These are phyloP conservation scores for Scedosporium dehoogii DNA, from an alignment of 2,329 filamentous ascomycete species.

Conservation along the genomic window DNA sequence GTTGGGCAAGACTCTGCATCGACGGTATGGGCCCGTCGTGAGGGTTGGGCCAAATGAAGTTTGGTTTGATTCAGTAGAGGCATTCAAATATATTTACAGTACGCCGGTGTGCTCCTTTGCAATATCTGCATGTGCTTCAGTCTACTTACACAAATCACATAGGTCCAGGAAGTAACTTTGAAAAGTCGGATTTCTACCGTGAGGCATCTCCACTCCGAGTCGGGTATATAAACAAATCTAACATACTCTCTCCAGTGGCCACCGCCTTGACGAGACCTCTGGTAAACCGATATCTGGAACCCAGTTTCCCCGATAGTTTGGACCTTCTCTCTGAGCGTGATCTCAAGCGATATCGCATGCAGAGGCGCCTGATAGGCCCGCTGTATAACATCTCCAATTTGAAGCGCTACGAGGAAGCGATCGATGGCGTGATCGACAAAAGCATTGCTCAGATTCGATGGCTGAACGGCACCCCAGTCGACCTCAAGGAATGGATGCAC, in stretches of 20 bases:
- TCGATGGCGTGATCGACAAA: conserved; percentile 29
- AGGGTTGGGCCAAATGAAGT: conserved; percentile 43
- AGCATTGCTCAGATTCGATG: conserved; percentile 24
- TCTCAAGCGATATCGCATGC: conserved; percentile 34
- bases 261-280: conserved; percentile 32
- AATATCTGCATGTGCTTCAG: too few species aligned
- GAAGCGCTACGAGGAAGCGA: conserved; percentile 26
- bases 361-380: conserved; percentile 38
- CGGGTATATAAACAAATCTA: neutral
- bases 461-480: conserved; percentile 28
- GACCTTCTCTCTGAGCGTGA: conserved; percentile 42
- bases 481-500: conserved; percentile 47
- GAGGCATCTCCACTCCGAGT: conserved; percentile 10
- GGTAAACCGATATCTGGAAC: conserved; percentile 26
- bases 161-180: conserved; percentile 37
- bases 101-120: conserved; percentile 8
- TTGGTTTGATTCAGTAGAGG: conserved; percentile 39
- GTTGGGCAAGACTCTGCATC: conserved; percentile 34
- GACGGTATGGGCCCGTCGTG: conserved; percentile 38
- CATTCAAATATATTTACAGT: conserved; percentile 39
- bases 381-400: conserved; percentile 34
- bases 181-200: conserved; percentile 45
- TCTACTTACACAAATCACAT: neutral
- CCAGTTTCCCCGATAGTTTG: conserved; percentile 31
- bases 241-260: conserved; percentile 24